A percentile compares a stretch with the other conserved stretches of the same genome.
Conservation (phyloP, 148 eudicot genomes). For the Cornus controversa region DNA sequence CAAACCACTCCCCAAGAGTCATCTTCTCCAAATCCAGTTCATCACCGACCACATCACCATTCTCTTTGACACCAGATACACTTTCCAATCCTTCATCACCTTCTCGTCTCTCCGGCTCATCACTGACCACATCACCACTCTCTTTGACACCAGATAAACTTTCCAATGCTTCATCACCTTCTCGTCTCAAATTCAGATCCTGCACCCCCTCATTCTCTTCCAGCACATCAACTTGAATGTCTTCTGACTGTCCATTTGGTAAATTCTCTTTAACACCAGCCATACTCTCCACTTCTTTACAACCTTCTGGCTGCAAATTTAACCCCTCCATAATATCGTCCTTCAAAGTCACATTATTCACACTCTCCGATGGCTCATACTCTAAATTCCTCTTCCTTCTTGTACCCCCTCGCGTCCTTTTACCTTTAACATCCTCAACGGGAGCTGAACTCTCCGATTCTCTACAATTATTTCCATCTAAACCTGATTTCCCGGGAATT, state of each 20-base stretch:
- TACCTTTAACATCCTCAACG: slow-evolving; percentile 10
- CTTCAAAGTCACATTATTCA: not conserved
- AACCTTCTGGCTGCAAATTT: slow-evolving; percentile 13
- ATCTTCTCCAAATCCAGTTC: slow-evolving; percentile 56
- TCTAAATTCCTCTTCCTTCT: slow-evolving; percentile 32
- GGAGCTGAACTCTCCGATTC: slow-evolving; percentile 19
- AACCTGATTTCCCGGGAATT: slow-evolving; percentile 15
- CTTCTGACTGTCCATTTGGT: slow-evolving; percentile 4
- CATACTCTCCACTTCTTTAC: not conserved
- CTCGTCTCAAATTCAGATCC: slow-evolving; percentile 1
- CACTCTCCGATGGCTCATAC: slow-evolving; percentile 2
- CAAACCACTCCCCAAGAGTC: slow-evolving; percentile 79
- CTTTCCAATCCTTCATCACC: not conserved
- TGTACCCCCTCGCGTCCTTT: slow-evolving; percentile 23
- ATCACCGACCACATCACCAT: slow-evolving; percentile 16
- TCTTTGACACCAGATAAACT: not conserved
- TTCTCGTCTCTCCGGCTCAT: slow-evolving; percentile 8
- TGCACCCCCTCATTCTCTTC: slow-evolving; percentile 22
- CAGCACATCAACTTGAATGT: not conserved
- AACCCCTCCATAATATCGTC: slow-evolving; percentile 9
- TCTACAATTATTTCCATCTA: slow-evolving; percentile 8
- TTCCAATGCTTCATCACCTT: not conserved
- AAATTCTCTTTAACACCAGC: not conserved
- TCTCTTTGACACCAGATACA: not conserved
- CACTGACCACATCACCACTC: not conserved